A percentile compares a stretch with the other conserved stretches of the same genome.
phyloP scores from a whole-genome alignment of 257 asterid species.

The Leonotis leonurus region DNA sequence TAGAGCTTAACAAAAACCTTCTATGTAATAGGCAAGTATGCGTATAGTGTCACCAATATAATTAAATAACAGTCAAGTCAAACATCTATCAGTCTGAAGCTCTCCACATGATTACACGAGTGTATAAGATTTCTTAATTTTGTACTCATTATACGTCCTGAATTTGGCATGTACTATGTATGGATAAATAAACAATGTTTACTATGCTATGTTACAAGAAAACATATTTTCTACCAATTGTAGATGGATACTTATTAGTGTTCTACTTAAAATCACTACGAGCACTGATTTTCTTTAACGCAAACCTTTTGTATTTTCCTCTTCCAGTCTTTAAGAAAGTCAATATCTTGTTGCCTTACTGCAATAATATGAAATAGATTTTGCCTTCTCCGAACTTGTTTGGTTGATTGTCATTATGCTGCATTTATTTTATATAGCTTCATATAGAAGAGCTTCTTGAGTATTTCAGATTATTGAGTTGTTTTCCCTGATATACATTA shows the following conservation, averaged over 20 bases:
- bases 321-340: not conserved
- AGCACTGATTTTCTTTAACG: not conserved
- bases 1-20: no score
- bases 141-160: not conserved
- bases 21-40: no score
- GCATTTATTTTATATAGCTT: not conserved
- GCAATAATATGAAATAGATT: not conserved
- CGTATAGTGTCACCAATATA: no score
- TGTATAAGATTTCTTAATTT: not conserved
- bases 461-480: constrained; percentile 12
- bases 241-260: not conserved
- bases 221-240: not conserved
- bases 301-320: not conserved
- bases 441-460: not conserved
- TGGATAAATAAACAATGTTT: not conserved
- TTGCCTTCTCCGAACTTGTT: not conserved
- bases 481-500: not conserved
- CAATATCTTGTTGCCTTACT: not conserved
- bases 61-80: not conserved
- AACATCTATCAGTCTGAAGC: not conserved
- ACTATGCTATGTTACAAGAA: not conserved
- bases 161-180: not conserved
- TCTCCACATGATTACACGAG: not conserved
- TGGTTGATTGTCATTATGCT: not conserved
- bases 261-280: not conserved